Conservation (phyloP, 495 filamentous ascomycete species). For the Beverwykella pulmonaria region DNA sequence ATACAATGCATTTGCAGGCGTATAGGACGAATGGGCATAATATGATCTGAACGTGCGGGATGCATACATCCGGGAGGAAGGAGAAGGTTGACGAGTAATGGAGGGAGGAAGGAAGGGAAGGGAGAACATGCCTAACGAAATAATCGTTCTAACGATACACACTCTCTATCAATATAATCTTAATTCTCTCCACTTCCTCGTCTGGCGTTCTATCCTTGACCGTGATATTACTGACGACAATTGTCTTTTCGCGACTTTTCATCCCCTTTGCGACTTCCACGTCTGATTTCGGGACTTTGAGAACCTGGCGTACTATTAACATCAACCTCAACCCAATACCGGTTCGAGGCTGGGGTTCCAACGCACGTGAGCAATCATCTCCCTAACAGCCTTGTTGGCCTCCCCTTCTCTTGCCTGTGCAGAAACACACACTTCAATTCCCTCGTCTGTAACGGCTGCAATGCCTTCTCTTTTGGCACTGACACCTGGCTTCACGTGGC, state of each 20-base stretch:
- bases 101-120: not conserved
- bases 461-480: constrained; percentile 64
- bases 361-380: constrained; percentile 63
- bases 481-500: constrained; percentile 67
- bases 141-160: constrained; percentile 11
- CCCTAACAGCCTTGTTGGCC: constrained; percentile 66
- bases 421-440: constrained; percentile 63
- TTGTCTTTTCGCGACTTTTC: constrained; percentile 64
- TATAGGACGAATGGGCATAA: not conserved
- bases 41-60: not conserved
- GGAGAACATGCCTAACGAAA: not conserved
- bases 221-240: constrained; percentile 36
- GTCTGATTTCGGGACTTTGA: constrained; percentile 65
- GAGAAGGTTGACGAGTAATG: constrained; percentile 1
- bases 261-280: constrained; percentile 64
- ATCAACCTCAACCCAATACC: not conserved
- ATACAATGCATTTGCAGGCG: constrained; percentile 23
- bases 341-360: not conserved
- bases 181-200: constrained; percentile 29
- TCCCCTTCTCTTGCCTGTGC: constrained; percentile 66
- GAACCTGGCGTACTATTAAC: constrained; percentile 45
- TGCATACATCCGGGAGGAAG: not conserved
- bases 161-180: constrained; percentile 29
- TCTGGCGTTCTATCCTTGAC: constrained; percentile 11
- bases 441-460: constrained; percentile 54